Evolutionary conservation across 2,329 filamentous ascomycete species (phyloP).

Genomic region (Rutstroemia sydowiana): DNA sequence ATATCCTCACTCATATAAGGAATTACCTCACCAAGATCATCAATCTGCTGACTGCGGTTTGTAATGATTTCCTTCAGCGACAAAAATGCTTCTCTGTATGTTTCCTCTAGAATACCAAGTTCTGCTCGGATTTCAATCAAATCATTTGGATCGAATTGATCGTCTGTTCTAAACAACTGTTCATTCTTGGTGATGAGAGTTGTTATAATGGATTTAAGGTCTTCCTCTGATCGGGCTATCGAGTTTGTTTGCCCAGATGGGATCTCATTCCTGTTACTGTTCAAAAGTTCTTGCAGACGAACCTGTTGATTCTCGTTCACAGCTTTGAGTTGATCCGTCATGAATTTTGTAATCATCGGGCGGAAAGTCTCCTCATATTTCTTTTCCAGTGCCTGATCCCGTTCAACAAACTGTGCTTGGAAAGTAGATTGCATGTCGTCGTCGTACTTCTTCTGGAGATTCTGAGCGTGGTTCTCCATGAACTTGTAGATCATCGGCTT

Average conservation of each 20-base stretch:
- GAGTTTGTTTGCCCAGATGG: not conserved
- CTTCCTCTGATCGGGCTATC: not conserved
- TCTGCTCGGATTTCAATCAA: not conserved
- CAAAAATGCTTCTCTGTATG: not conserved
- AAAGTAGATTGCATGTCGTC: not conserved
- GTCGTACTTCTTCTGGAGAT: not conserved
- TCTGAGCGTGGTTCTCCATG: not conserved
- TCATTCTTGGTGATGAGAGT: not conserved
- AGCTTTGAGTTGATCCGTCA: not conserved
- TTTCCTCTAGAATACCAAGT: slow-evolving; percentile 1
- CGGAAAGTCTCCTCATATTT: slow-evolving; percentile 6
- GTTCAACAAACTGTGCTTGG: not conserved
- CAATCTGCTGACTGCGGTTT: not conserved
- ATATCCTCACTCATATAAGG: not conserved
- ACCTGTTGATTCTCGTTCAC: not conserved
- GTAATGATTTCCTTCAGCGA: not conserved
- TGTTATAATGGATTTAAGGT: not conserved
- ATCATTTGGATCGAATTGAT: not conserved
- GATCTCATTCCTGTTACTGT: not conserved
- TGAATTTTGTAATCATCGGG: not conserved
- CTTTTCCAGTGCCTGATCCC: slow-evolving; percentile 3
- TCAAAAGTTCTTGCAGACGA: not conserved
- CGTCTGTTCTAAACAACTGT: not conserved
- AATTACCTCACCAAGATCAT: not conserved
- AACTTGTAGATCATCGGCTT: not conserved